These are phyloP conservation scores for Cryptococcus sp. DNA, from an alignment of 1,284 basidiomycete species.

Conservation along the genomic window DNA sequence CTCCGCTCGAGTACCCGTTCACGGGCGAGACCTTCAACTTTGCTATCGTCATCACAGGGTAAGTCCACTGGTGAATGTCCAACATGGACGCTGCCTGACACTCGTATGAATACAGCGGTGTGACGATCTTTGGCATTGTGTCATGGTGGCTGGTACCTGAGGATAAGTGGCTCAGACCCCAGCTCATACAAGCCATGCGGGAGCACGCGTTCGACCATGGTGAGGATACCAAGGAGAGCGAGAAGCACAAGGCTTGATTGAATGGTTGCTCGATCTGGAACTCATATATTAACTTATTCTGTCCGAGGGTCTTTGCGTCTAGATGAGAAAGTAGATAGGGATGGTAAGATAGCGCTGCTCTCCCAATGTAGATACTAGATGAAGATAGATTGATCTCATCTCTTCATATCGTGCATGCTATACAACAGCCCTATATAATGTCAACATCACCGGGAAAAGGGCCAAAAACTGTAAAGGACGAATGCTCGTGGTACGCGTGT, in stretches of 20 bases:
- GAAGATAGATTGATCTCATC: too few relatives aligned
- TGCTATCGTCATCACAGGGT: constrained; percentile 56
- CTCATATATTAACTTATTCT: too few relatives aligned
- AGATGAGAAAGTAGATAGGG: too few relatives aligned
- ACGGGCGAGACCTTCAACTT: constrained; percentile 42
- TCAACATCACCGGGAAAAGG: constrained; percentile 7
- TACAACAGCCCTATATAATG: constrained; percentile 9
- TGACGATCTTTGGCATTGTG: constrained; percentile 69
- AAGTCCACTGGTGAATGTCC: too few relatives aligned
- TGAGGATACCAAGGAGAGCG: too few relatives aligned
- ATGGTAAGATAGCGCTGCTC: too few relatives aligned
- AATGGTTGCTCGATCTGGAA: too few relatives aligned
- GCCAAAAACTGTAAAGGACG: too few relatives aligned
- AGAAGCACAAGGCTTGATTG: too few relatives aligned
- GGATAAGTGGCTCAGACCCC: constrained; percentile 68
- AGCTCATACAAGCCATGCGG: constrained; percentile 46
- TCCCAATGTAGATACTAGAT: too few relatives aligned
- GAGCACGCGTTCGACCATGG: constrained; percentile 14
- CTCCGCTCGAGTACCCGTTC: constrained; percentile 41
- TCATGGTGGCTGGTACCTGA: constrained; percentile 73
- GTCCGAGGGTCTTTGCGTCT: too few relatives aligned
- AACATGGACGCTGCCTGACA: constrained; percentile 49
- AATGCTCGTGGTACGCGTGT: background rate
- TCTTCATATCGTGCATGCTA: constrained; percentile 2
- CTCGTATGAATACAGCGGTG: constrained; percentile 52